phyloP scores from a whole-genome alignment of 257 asterid species.

The Fraxinus quadrangulata region DNA sequence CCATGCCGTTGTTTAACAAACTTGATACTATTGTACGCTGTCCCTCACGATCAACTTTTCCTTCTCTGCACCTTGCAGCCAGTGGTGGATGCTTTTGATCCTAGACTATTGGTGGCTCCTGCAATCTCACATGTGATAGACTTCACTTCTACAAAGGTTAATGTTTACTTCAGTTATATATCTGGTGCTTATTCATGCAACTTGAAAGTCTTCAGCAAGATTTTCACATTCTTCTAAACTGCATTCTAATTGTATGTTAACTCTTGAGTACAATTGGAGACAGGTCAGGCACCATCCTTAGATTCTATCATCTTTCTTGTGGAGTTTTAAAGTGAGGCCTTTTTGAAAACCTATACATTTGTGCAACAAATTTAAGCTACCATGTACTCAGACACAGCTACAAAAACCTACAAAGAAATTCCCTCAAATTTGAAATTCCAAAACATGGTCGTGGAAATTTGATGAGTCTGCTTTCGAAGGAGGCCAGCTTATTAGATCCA shows the following conservation, averaged over 20 bases:
- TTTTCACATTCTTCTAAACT: neutral
- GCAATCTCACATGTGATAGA: constrained; percentile 81
- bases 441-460: neutral
- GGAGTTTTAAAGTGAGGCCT: neutral
- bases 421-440: neutral
- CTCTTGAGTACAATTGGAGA: neutral
- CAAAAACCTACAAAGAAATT: neutral
- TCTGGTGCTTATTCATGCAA: constrained; percentile 4
- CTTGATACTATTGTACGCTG: neutral
- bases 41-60: constrained; percentile 13
- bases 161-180: constrained; percentile 13
- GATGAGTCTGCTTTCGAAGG: neutral
- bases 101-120: constrained; percentile 94
- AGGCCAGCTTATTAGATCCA: neutral
- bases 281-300: neutral
- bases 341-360: neutral
- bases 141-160: constrained; percentile 60
- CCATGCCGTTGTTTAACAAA: neutral
- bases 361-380: neutral
- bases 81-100: constrained; percentile 94
- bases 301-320: neutral
- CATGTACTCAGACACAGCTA: constrained; percentile 3
- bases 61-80: constrained; percentile 47
- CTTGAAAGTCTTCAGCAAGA: neutral
- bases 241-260: neutral